Evolutionary conservation across 768 basidiomycete species (phyloP).

Genomic region (Cubamyces lactineus): DNA sequence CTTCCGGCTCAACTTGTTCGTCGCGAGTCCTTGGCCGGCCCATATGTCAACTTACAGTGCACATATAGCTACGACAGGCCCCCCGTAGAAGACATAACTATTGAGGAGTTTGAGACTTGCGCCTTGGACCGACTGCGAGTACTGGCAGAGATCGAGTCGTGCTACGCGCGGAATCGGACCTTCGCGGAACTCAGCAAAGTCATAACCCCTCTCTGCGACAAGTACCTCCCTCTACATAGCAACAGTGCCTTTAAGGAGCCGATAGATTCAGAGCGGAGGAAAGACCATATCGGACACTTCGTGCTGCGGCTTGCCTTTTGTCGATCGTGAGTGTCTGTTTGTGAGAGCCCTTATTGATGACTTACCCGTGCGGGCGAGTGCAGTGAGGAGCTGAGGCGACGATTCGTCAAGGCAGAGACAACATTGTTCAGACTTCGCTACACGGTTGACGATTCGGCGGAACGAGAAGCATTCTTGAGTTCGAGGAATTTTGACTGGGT

Average conservation of each 20-base stretch:
- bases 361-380: not conserved
- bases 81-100: conserved; percentile 84
- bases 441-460: conserved; percentile 59
- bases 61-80: conserved; percentile 77
- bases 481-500: conserved; percentile 69
- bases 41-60: conserved; percentile 16
- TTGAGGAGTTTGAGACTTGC: conserved; percentile 93
- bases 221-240: conserved; percentile 72
- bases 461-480: conserved; percentile 67
- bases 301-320: conserved; percentile 94
- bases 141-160: conserved; percentile 90
- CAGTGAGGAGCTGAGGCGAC: conserved; percentile 77
- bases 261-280: conserved; percentile 66
- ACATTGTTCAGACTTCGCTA: conserved; percentile 84
- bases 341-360: not conserved
- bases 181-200: conserved; percentile 75
- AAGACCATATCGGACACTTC: conserved; percentile 92
- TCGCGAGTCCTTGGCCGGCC: conserved; percentile 14
- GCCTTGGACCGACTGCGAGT: conserved; percentile 88
- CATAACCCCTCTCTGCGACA: conserved; percentile 63
- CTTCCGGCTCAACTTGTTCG: conserved; percentile 78
- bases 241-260: conserved; percentile 52
- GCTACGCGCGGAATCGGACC: conserved; percentile 79
- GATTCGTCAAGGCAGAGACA: conserved; percentile 89
- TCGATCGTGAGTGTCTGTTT: conserved; percentile 72